A percentile compares a stretch with the other conserved stretches of the same genome.
These are phyloP conservation scores for Vitis hybrid DNA, from an alignment of 177 flowering plant genomes.

Conservation along the genomic window DNA sequence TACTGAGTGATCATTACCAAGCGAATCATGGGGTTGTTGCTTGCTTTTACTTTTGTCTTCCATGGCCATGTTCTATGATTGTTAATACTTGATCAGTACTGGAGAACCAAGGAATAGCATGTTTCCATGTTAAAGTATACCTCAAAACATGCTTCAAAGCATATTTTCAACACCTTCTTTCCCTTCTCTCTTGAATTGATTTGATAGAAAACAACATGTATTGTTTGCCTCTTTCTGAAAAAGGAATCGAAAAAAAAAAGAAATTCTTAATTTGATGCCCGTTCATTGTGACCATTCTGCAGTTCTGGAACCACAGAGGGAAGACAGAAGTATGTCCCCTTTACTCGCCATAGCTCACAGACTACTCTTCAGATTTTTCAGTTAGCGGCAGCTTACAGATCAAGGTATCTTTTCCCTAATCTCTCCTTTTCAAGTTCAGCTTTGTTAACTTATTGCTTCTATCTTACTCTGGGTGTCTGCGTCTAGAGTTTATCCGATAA, in stretches of 20 bases:
- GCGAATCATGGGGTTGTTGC: neutral
- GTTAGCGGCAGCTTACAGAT: constrained; percentile 82
- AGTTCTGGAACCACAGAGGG: constrained; percentile 98
- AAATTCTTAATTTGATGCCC: no score
- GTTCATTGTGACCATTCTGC: neutral
- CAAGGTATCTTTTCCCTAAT: constrained; percentile 45
- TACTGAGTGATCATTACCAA: neutral
- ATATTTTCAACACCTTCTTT: no score
- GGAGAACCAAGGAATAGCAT: no score
- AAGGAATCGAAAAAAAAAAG: no score
- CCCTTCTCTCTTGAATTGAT: no score
- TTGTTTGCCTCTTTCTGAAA: no score
- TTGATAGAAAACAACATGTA: no score
- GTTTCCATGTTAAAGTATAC: no score
- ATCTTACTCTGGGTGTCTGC: neutral
- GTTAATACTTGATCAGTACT: no score
- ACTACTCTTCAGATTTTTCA: constrained; percentile 77
- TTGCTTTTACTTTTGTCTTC: neutral
- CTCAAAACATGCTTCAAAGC: no score
- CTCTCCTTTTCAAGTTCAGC: neutral
- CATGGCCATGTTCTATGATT: no score
- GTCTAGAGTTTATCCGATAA: constrained; percentile 62
- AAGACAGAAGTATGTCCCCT: constrained; percentile 77
- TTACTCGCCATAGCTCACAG: constrained; percentile 68
- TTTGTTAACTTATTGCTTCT: neutral